phyloP scores from a whole-genome alignment of 2,329 filamentous ascomycete species.

The Aspergillus nomiae region DNA sequence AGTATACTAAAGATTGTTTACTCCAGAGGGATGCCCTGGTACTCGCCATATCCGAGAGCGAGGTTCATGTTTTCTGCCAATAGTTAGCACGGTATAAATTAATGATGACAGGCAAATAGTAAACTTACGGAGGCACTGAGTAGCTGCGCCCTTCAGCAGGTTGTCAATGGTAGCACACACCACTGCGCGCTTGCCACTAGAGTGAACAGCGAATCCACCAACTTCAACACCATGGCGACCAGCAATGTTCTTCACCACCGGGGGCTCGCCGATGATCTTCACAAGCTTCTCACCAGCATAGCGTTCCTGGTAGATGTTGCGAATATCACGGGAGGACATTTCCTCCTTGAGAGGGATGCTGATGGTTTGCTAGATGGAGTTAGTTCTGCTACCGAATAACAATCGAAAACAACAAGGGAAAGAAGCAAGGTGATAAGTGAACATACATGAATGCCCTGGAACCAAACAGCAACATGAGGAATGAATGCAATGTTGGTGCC shows the following conservation, averaged over 20 bases:
- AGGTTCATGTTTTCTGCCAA: slow-evolving; percentile 84
- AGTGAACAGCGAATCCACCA: slow-evolving; percentile 92
- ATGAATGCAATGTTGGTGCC: slow-evolving; percentile 77
- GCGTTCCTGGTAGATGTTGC: slow-evolving; percentile 92
- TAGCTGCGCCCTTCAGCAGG: slow-evolving; percentile 87
- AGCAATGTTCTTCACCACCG: slow-evolving; percentile 80
- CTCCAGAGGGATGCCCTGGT: slow-evolving; percentile 76
- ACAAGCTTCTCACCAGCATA: slow-evolving; percentile 96
- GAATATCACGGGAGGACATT: slow-evolving; percentile 89
- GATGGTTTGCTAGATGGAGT: slow-evolving; percentile 70
- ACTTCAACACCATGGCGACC: slow-evolving; percentile 90
- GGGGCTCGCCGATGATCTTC: slow-evolving; percentile 86
- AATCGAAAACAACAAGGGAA: background rate
- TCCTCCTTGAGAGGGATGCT: slow-evolving; percentile 81
- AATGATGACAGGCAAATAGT: background rate
- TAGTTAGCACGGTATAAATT: slow-evolving; percentile 4
- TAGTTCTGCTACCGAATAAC: slow-evolving; percentile 11
- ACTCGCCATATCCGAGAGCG: slow-evolving; percentile 84
- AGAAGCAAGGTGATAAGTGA: background rate
- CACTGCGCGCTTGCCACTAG: slow-evolving; percentile 86
- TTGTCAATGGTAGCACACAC: slow-evolving; percentile 94
- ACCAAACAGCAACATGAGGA: slow-evolving; percentile 95
- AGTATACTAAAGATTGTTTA: slow-evolving; percentile 29
- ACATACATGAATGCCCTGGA: slow-evolving; percentile 80
- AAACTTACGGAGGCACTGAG: slow-evolving; percentile 83